Conservation (phyloP, 163 green algal species). For the Smithsoniella earleae region DNA sequence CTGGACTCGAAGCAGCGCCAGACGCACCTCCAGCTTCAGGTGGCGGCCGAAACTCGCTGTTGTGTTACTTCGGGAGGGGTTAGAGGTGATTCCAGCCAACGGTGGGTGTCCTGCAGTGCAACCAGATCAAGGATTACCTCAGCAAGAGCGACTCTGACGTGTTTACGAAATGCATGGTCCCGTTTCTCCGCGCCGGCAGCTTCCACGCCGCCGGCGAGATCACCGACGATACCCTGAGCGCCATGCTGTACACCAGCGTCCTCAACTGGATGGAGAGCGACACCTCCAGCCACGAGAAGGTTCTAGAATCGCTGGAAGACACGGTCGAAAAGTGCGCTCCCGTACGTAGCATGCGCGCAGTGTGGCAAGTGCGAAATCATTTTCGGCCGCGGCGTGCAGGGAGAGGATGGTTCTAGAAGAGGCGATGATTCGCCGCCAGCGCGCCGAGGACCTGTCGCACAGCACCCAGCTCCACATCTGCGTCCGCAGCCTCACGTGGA, state of each 20-base stretch:
- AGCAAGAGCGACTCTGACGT: slow-evolving; percentile 19
- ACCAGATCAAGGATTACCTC: slow-evolving; percentile 27
- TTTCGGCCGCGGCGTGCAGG: neutral
- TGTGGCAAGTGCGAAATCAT: neutral
- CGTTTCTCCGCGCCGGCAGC: slow-evolving; percentile 7
- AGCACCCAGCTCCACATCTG: slow-evolving; percentile 10
- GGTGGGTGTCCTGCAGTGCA: neutral
- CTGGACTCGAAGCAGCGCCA: slow-evolving; percentile 18
- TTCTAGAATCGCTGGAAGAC: slow-evolving; percentile 17
- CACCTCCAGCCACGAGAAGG: slow-evolving; percentile 23
- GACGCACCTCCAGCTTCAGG: slow-evolving; percentile 14
- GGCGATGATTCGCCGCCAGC: neutral
- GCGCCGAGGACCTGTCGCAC: slow-evolving; percentile 27
- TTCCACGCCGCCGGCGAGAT: slow-evolving; percentile 11
- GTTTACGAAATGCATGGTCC: slow-evolving; percentile 25
- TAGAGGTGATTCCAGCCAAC: neutral
- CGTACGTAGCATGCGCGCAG: neutral
- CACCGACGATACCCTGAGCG: neutral
- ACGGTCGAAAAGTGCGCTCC: slow-evolving; percentile 17
- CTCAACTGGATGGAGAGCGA: slow-evolving; percentile 15
- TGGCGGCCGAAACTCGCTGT: neutral
- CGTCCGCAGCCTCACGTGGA: slow-evolving; percentile 1
- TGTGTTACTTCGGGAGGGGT: neutral
- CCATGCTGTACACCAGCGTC: neutral
- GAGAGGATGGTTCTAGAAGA: slow-evolving; percentile 19